Evolutionary conservation across 768 basidiomycete species (phyloP).

Genomic region (Pulveroboletus ravenelii): DNA sequence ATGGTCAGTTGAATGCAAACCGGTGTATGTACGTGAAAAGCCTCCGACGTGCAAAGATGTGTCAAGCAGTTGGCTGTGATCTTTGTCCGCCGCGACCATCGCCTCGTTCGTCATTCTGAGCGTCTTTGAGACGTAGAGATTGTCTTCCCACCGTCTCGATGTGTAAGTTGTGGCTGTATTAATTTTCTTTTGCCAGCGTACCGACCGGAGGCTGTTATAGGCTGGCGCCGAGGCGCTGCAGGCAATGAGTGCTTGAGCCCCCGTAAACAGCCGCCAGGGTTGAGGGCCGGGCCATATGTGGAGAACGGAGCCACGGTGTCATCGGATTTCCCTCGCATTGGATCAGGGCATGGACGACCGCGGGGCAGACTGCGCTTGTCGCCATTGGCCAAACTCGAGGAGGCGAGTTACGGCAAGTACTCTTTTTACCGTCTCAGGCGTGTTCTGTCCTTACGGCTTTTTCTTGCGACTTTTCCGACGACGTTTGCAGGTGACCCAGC

Average conservation of each 20-base stretch:
- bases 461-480: too few species aligned
- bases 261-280: background rate
- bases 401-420: background rate
- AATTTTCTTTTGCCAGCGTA: background rate
- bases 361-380: too few species aligned
- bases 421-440: background rate
- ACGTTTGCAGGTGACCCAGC: too few species aligned
- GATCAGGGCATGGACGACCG: background rate
- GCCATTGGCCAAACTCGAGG: background rate
- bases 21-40: too few species aligned
- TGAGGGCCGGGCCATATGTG: background rate
- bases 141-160: background rate
- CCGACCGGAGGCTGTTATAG: background rate
- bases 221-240: background rate
- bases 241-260: background rate
- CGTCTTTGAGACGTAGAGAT: background rate
- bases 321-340: background rate
- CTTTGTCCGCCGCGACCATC: too few species aligned
- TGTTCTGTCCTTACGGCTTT: too few species aligned
- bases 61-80: too few species aligned
- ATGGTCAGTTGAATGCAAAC: too few species aligned
- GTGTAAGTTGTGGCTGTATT: slow-evolving; percentile 2
- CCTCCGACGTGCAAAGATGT: too few species aligned
- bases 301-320: background rate
- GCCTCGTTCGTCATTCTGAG: too few species aligned